Conservation (phyloP, 2,329 filamentous ascomycete species). For the Fragosphaeria purpurea region DNA sequence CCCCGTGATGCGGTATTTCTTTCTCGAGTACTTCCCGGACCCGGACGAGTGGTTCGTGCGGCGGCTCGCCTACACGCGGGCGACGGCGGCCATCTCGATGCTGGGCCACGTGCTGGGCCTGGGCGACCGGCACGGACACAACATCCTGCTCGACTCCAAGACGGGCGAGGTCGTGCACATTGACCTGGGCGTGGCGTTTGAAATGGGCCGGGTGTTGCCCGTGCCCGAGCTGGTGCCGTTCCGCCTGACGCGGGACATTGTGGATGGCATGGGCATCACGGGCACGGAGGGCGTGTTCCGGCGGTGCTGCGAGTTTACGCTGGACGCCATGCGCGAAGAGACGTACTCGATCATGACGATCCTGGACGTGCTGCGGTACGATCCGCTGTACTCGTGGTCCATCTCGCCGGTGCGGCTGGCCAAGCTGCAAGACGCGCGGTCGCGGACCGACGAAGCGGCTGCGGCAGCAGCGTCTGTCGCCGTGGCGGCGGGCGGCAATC, state of each 20-base stretch:
- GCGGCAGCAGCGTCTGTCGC: constrained; percentile 16
- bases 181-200: constrained; percentile 92
- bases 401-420: constrained; percentile 61
- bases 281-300: constrained; percentile 94
- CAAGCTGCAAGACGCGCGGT: constrained; percentile 52
- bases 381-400: constrained; percentile 93
- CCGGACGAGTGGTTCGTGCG: constrained; percentile 94
- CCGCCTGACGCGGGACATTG: constrained; percentile 82
- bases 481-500: constrained; percentile 3
- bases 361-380: constrained; percentile 93
- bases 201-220: constrained; percentile 88
- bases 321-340: constrained; percentile 90
- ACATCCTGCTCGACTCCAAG: constrained; percentile 83
- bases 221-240: constrained; percentile 96
- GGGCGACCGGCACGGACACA: constrained; percentile 91
- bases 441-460: constrained; percentile 28
- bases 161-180: constrained; percentile 95
- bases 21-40: constrained; percentile 87
- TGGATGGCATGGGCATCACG: constrained; percentile 94
- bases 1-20: constrained; percentile 93
- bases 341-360: constrained; percentile 98
- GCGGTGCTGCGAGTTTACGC: constrained; percentile 94
- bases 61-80: constrained; percentile 82
- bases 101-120: constrained; percentile 87
- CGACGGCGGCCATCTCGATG: constrained; percentile 90